Base-by-base conservation (phyloP, 2,329 filamentous ascomycete genomes). In the Fusarium nodosum region DNA sequence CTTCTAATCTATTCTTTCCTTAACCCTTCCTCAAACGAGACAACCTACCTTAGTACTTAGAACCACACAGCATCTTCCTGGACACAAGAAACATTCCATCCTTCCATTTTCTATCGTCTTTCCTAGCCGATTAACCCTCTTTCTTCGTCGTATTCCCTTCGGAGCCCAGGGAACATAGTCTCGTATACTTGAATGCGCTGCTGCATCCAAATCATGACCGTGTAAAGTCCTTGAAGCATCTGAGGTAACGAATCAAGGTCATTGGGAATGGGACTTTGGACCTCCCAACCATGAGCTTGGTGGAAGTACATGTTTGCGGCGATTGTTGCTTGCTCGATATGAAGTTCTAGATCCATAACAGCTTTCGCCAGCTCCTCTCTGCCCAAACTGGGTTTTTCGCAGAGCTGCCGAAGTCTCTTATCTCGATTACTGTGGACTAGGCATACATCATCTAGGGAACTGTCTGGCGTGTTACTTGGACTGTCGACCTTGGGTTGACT, bases 121-220 rank as follows among this genome's bases (percentile, higher is more conserved):
- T 42, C 34, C 20, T 26, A 30, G 24, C 15, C 15, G 42, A 26
- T 8, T 12, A 62, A 34, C 9, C 31, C 12, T 13, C 16, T 39
- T 28, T 60, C 15, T 24, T 3, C 13, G 8, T 39, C 38, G 8
- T 63, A 66, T 4, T 47, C 7, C 22, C 31, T 20, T 16, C 45
- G 45, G 20, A 69, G 30, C 3, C 12, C 28, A 24, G 33, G 30
- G 16, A 20, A 0, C n/a, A n/a, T n/a, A 28, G 13, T 54, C 34
- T 64, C 58, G 36, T 67, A 67, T 31, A 41, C 56, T 20, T 57
- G 54, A 44, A 69, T 39, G n/a, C 63, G 62, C 26, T 51, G 50
- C 22, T 38, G 44, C 54, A 60, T 41, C 36, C 46, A 39, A n/a
- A 64, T 13, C 13, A 54, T 30, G 12, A 42, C 18, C 10, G 20